phyloP scores from a whole-genome alignment of 1,139 yeast genomes.

The Taphrina pruni region DNA sequence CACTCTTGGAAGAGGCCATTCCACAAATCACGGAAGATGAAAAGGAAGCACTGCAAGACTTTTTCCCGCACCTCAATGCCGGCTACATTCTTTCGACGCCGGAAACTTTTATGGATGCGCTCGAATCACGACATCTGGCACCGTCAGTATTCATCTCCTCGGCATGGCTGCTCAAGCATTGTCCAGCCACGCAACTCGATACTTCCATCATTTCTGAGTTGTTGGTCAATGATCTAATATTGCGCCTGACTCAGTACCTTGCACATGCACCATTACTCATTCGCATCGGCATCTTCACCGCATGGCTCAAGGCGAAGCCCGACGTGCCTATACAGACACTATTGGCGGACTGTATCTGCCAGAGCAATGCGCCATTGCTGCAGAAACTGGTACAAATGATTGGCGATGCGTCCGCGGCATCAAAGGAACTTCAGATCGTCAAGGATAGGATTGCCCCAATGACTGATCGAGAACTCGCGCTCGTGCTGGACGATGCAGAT shows the following conservation, averaged over 20 bases:
- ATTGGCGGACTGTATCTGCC: slow-evolving; percentile 8
- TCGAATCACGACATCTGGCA: slow-evolving; percentile 20
- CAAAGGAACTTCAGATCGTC: slow-evolving; percentile 16
- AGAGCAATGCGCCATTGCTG: slow-evolving; percentile 18
- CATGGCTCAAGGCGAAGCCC: slow-evolving; percentile 21
- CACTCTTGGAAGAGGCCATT: slow-evolving; percentile 10
- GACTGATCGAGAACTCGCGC: slow-evolving; percentile 23
- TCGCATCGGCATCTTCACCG: slow-evolving; percentile 16
- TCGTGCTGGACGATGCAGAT: slow-evolving; percentile 23
- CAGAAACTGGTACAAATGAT: slow-evolving; percentile 27
- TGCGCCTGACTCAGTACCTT: slow-evolving; percentile 5
- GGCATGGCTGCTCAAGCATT: slow-evolving; percentile 5
- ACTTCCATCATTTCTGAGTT: not conserved
- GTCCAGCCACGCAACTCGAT: slow-evolving; percentile 17
- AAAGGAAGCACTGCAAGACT: not conserved
- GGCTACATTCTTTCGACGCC: slow-evolving; percentile 12
- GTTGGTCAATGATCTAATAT: slow-evolving; percentile 11
- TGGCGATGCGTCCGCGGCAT: slow-evolving; percentile 30
- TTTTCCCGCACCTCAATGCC: slow-evolving; percentile 17
- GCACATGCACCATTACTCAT: slow-evolving; percentile 15
- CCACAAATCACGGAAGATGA: slow-evolving; percentile 9
- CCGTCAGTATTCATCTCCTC: slow-evolving; percentile 12
- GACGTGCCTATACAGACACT: not conserved
- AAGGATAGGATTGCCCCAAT: slow-evolving; percentile 21
- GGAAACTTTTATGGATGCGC: slow-evolving; percentile 11